Base-by-base conservation (phyloP, 352 stramenopile genomes). In the Globisporangium uncinulatum region DNA sequence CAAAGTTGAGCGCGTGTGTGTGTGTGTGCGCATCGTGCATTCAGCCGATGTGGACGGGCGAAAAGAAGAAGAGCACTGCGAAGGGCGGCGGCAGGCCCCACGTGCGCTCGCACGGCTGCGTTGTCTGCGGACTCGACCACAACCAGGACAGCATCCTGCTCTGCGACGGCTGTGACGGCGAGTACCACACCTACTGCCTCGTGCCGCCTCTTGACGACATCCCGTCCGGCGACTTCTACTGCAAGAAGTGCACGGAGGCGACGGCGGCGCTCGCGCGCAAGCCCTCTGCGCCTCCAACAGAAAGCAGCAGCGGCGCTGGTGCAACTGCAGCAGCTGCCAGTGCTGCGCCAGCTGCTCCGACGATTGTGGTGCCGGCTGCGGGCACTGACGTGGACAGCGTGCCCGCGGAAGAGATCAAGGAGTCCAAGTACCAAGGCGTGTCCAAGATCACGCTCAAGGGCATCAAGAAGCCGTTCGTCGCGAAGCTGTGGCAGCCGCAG, bases 171-270 rank as follows among this genome's bases (percentile, higher is more conserved):
- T 94, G 84, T 62, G 79, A 91, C 54, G 82, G 69, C n/a, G 84
- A 94, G 72, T 94, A 92, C 66, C 84, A 94, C 71, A 92, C 62
- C 13, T 90, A 91, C 59, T 94, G 84, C 67, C 78, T 94, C 15
- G 71, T 82, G 50, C 84, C 84, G 8, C 82, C 84, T 46, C 69
- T 94, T 5, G 58, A 59, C 0, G 75, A 89, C 62, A 89, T 94
- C 64, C 84, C 84, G 7, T 66, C 74, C 4, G 82, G 80, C 39
- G 82, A 94, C 53, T 94, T 94, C 51, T 94, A 88, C 68, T 94
- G 82, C 59, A 80, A 83, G 61, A 86, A 79, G 50, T 83, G 79
- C 54, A 84, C 66, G 10, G 74, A 79, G 47, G 58, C 69, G 34
- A 74, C 77, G 9, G 42, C 79, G 45, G 53, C 65, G 52, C 72